A percentile compares a stretch with the other conserved stretches of the same genome.
Conservation (phyloP, 768 basidiomycete genomes). For the Phallus indusiatus region DNA sequence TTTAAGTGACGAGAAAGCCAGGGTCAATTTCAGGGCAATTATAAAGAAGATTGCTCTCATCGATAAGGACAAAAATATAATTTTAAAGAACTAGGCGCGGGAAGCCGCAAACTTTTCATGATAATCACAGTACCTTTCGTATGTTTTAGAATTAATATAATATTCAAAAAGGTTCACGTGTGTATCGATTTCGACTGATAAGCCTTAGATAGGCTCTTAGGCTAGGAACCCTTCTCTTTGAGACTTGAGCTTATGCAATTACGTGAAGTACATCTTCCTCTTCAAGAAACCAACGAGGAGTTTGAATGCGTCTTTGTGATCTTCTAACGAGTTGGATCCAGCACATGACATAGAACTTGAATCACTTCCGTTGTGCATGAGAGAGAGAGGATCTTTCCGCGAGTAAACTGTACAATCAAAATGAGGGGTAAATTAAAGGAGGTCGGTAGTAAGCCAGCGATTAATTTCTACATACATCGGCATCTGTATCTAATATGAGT, state of each 20-base stretch:
- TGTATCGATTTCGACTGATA: too few species aligned
- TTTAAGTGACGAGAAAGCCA: slow-evolving; percentile 50
- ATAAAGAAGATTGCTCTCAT: slow-evolving; percentile 72
- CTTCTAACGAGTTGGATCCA: background rate
- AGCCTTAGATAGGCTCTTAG: too few species aligned
- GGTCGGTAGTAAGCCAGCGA: too few species aligned
- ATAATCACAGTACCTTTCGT: too few species aligned
- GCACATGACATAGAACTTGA: background rate
- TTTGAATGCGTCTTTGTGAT: slow-evolving; percentile 1
- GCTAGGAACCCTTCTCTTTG: too few species aligned
- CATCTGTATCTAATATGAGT: slow-evolving; percentile 28
- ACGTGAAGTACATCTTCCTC: slow-evolving; percentile 7
- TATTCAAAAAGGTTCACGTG: background rate
- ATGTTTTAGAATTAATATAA: background rate
- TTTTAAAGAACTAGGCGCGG: slow-evolving; percentile 30
- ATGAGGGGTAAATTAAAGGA: slow-evolving; percentile 10
- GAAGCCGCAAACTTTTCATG: too few species aligned
- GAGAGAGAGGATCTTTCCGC: slow-evolving; percentile 39
- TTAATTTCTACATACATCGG: slow-evolving; percentile 45
- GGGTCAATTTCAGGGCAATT: slow-evolving; percentile 65
- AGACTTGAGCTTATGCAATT: too few species aligned
- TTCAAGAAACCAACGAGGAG: background rate
- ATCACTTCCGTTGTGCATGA: slow-evolving; percentile 4
- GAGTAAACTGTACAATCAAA: slow-evolving; percentile 44
- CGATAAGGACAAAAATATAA: slow-evolving; percentile 56